phyloP scores from a whole-genome alignment of 306 rosid genomes.

The Cicer arietinum region DNA sequence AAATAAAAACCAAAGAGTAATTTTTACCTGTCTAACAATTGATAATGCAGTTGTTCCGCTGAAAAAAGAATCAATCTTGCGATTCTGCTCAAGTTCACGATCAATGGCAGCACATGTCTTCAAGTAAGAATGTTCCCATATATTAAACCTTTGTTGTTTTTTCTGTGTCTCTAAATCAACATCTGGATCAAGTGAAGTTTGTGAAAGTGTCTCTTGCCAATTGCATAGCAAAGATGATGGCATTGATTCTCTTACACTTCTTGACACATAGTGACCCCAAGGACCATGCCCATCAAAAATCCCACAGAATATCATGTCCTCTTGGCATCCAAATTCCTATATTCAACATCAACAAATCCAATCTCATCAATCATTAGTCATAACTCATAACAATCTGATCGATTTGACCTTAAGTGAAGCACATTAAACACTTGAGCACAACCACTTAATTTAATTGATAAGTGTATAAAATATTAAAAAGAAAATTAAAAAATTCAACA shows the following conservation, averaged over 20 bases:
- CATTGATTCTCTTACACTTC: constrained; percentile 77
- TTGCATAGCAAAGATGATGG: constrained; percentile 72
- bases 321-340: constrained; percentile 95
- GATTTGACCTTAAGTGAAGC: no score
- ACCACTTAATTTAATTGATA: no score
- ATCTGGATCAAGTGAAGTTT: constrained; percentile 49
- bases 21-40: constrained; percentile 82
- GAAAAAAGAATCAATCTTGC: constrained; percentile 76
- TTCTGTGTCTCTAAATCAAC: no score
- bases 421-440: no score
- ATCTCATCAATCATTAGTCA: background rate
- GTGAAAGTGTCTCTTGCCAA: constrained; percentile 83
- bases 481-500: no score
- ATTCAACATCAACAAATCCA: constrained; percentile 23
- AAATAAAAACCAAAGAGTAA: no score
- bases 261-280: constrained; percentile 98
- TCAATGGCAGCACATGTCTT: constrained; percentile 86
- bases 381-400: no score
- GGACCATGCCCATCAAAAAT: constrained; percentile 93
- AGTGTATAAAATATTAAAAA: no score
- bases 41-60: constrained; percentile 93
- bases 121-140: constrained; percentile 83
- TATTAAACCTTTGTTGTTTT: constrained; percentile 55
- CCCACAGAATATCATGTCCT: constrained; percentile 90
- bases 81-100: constrained; percentile 67